Base-by-base conservation (phyloP, 208 protist genomes). In the Phytomonas francai region DNA sequence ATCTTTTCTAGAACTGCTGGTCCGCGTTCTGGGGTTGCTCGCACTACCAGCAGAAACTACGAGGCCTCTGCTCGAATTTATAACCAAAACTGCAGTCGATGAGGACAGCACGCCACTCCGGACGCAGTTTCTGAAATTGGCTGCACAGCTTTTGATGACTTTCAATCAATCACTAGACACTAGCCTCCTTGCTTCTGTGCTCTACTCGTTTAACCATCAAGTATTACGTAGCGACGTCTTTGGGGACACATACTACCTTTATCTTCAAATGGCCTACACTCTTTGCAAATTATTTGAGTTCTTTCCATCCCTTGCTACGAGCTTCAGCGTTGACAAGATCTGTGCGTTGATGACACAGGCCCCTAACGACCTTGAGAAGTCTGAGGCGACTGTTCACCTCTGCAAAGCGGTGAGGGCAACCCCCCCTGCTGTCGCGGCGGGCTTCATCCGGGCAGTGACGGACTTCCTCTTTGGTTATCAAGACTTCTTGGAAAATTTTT, bases 181-280 rank as follows among this genome's bases (percentile, higher is more conserved):
- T 54, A 29, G 14, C 65, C 67, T 16, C 61, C 49, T 32, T 72
- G 70, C 42, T 70, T 67, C 22, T 64, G 67, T 9, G 59, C 67
- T 25, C 66, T 71, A 3, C 65, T 71, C 25, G n/a, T 59, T 6
- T 58, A 45, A 45, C 67, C 69, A 27, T 39, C 67, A 11, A 7
- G n/a, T 59, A 19, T 59, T 95, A 63, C 78, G 89, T 27, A 85
- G 77, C 57, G 89, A 95, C 67, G 84, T 82, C 9, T 91, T 81
- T 59, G 87, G 78, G 25, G 80, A 86, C 59, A 88, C 89, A n/a
- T 68, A 77, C 27, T 68, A 79, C 56, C 68, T 83, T 58, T 95
- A 83, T 74, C 39, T 68, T 0, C 77, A 81, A 29, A 95, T 95
- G 86, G 79, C 84, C 8, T 86, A 79, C 62, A 76, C 86, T 54